phyloP scores from a whole-genome alignment of 306 rosid species.

The Inga oerstediana region DNA sequence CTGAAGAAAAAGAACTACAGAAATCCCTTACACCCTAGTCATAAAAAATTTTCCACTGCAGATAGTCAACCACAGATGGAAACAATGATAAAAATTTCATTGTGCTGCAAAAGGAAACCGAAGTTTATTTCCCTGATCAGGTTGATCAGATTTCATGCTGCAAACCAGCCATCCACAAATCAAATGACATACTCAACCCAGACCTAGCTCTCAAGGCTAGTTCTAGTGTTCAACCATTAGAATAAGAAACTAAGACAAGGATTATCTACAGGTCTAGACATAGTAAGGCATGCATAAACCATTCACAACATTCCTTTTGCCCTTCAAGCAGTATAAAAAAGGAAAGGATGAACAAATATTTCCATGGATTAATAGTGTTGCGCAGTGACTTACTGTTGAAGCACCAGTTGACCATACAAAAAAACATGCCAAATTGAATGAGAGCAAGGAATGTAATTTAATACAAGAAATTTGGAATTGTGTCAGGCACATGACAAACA shows the following conservation, averaged over 20 bases:
- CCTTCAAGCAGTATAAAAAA: not conserved
- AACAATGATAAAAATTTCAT: not conserved
- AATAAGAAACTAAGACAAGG: not conserved
- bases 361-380: not conserved
- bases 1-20: not conserved
- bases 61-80: not conserved
- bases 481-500: slow-evolving; percentile 13
- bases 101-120: not conserved
- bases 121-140: not conserved
- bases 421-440: not conserved
- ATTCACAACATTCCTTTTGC: not conserved
- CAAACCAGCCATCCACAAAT: not conserved
- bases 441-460: not conserved
- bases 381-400: not conserved
- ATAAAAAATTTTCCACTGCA: not conserved
- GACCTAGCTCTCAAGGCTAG: not conserved
- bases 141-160: not conserved
- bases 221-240: not conserved
- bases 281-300: not conserved
- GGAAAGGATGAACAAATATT: not conserved
- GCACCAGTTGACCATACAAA: not conserved
- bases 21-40: not conserved
- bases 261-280: not conserved
- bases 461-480: not conserved
- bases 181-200: not conserved